phyloP scores from a whole-genome alignment of 176 grass and related monocot species.

The Otatea glauca region DNA sequence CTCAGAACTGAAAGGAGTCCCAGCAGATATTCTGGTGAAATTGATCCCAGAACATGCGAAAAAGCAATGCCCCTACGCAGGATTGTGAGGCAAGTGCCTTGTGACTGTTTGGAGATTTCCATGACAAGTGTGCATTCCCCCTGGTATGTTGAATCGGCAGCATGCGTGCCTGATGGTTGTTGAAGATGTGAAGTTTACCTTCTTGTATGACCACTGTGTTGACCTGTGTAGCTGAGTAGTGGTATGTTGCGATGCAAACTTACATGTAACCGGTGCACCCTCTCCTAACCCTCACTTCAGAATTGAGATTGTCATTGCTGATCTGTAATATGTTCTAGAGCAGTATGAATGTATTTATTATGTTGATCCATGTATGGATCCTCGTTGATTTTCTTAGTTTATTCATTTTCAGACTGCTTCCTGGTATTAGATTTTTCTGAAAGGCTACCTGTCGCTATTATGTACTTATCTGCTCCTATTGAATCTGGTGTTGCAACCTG shows the following conservation, averaged over 20 bases:
- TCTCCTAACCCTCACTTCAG: slow-evolving; percentile 48
- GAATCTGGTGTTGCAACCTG: neutral
- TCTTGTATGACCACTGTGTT: slow-evolving; percentile 36
- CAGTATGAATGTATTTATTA: slow-evolving; percentile 68
- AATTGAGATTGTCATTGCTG: slow-evolving; percentile 43
- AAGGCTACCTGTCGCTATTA: neutral
- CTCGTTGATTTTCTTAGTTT: slow-evolving; percentile 19
- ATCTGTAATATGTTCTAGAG: slow-evolving; percentile 65
- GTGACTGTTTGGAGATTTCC: neutral
- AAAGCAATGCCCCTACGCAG: slow-evolving; percentile 74
- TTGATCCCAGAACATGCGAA: slow-evolving; percentile 91
- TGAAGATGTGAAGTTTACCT: slow-evolving; percentile 45
- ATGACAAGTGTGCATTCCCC: slow-evolving; percentile 24
- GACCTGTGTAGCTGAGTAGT: slow-evolving; percentile 63
- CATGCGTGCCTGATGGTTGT: neutral
- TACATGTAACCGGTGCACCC: slow-evolving; percentile 47
- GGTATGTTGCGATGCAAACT: slow-evolving; percentile 32
- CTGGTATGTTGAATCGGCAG: slow-evolving; percentile 27
- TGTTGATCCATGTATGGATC: slow-evolving; percentile 50
- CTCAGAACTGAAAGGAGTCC: slow-evolving; percentile 87
- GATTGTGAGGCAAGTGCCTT: slow-evolving; percentile 44
- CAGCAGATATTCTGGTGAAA: slow-evolving; percentile 58
- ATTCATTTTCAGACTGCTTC: neutral
- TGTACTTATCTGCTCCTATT: neutral
- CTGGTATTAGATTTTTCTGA: slow-evolving; percentile 15